Percentiles rank a stretch among this genome's conserved stretches.
phyloP scores from a whole-genome alignment of 2,329 filamentous ascomycete genomes.

The Claviceps sp. region DNA sequence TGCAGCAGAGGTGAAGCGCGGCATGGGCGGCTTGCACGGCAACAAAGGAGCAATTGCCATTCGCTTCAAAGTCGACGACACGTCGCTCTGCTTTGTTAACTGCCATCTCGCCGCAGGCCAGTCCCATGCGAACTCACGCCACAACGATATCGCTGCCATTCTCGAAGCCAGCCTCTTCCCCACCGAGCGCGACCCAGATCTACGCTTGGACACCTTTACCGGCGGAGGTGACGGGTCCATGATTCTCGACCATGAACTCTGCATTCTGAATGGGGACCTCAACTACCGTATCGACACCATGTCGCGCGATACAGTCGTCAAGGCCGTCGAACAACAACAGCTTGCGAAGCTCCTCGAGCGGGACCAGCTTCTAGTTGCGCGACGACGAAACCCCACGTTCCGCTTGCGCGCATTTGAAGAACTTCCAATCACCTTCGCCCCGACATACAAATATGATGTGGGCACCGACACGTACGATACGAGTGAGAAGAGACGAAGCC shows the following conservation, averaged over 20 bases:
- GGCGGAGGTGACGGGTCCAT: slow-evolving; percentile 91
- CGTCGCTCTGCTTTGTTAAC: slow-evolving; percentile 89
- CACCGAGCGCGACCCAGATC: slow-evolving; percentile 49
- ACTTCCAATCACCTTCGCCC: slow-evolving; percentile 77
- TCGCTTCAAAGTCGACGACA: slow-evolving; percentile 89
- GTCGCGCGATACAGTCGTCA: slow-evolving; percentile 83
- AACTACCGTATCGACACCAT: slow-evolving; percentile 99
- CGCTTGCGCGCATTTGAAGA: slow-evolving; percentile 83
- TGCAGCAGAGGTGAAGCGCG: slow-evolving; percentile 79
- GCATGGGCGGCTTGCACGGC: slow-evolving; percentile 87
- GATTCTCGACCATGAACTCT: slow-evolving; percentile 96
- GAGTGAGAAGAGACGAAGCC: slow-evolving; percentile 84
- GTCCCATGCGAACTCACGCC: slow-evolving; percentile 75
- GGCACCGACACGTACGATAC: slow-evolving; percentile 89
- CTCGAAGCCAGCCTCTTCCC: slow-evolving; percentile 70
- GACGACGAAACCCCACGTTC: slow-evolving; percentile 81
- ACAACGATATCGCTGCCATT: slow-evolving; percentile 85
- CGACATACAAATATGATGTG: slow-evolving; percentile 98
- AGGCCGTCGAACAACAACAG: slow-evolving; percentile 69
- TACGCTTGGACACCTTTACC: slow-evolving; percentile 65
- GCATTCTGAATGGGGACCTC: slow-evolving; percentile 85
- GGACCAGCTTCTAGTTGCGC: slow-evolving; percentile 81
- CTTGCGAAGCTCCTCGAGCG: slow-evolving; percentile 77
- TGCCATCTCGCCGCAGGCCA: slow-evolving; percentile 95
- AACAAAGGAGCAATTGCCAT: slow-evolving; percentile 92